phyloP scores from a whole-genome alignment of 176 grass and related monocot species.

The barley (Hordeum vulgare) region MorexV3_pseudomolecules_assembly NC_058522.1:335156713-335157212 shows the following conservation, averaged over 20 bases:
- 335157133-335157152: background rate
- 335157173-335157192: background rate
- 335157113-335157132: background rate
- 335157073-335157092: background rate
- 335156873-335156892: background rate
- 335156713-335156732: background rate
- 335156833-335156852: constrained; percentile 37
- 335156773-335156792: background rate
- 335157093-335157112: constrained; percentile 1
- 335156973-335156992: background rate
- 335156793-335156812: background rate
- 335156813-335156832: constrained; percentile 3
- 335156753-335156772: background rate
- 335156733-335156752: background rate
- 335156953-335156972: constrained; percentile 37
- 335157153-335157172: too few species aligned
- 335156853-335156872: background rate
- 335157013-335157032: background rate
- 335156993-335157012: background rate
- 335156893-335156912: background rate
- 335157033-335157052: background rate
- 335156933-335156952: constrained; percentile 54
- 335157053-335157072: background rate
- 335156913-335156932: constrained; percentile 42
- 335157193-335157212: background rate